Conservation (phyloP, 2,329 filamentous ascomycete species). For the Cercospora sojina region DNA sequence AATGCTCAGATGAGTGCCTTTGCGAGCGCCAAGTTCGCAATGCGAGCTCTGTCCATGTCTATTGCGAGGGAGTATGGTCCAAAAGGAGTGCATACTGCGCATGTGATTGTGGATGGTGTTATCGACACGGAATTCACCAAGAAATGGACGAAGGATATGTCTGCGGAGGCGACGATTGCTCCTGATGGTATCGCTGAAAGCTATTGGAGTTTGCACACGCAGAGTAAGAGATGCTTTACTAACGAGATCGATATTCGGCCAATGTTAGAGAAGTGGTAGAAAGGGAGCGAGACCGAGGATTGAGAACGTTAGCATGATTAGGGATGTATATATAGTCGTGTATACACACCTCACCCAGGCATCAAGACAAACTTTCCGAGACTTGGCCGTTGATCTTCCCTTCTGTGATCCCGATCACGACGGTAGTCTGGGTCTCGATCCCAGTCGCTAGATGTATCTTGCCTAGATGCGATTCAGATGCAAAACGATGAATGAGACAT, state of each 20-base stretch:
- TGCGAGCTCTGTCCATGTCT: conserved; percentile 69
- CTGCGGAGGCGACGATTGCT: conserved; percentile 64
- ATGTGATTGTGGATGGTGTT: conserved; percentile 71
- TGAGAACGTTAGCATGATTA: background rate
- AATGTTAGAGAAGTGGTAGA: conserved; percentile 74
- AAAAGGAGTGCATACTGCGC: conserved; percentile 75
- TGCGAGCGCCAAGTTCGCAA: conserved; percentile 74
- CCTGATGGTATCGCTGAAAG: conserved; percentile 81
- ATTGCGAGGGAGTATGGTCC: conserved; percentile 80
- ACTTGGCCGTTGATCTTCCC: too few species aligned
- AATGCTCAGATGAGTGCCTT: conserved; percentile 67
- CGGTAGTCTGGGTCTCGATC: too few species aligned
- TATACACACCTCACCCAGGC: too few species aligned
- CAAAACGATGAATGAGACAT: too few species aligned
- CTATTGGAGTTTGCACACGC: conserved; percentile 80
- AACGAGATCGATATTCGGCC: conserved; percentile 77
- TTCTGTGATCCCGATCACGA: too few species aligned
- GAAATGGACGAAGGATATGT: conserved; percentile 53
- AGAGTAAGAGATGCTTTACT: conserved; percentile 73
- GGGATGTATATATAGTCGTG: background rate
- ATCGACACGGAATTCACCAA: conserved; percentile 75
- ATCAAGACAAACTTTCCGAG: too few species aligned
- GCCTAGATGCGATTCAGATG: too few species aligned
- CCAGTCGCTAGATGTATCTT: too few species aligned
- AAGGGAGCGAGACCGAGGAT: background rate